Base-by-base conservation (phyloP, 139 green algal genomes). In the Desmodesmus armatus region DNA sequence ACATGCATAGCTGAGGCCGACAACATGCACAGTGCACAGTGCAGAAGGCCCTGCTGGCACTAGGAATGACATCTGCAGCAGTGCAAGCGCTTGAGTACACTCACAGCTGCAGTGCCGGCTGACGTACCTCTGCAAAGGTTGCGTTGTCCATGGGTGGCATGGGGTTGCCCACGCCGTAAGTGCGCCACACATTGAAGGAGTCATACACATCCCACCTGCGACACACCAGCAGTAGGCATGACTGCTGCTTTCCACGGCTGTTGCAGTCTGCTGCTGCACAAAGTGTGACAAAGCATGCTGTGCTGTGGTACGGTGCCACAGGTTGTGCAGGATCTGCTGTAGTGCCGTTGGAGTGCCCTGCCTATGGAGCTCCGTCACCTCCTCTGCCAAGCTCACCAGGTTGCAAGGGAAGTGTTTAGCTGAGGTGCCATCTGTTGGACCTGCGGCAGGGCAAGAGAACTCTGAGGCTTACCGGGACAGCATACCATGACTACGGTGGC, bases 311-410 rank as follows among this genome's bases (percentile, higher is more conserved):
- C 73, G 15, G 60, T 27, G 5, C 40, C 63, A 44, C 29, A 72
- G n/a, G n/a, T n/a, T n/a, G n/a, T n/a, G n/a, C n/a, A n/a, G n/a
- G n/a, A n/a, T n/a, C n/a, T n/a, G n/a, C n/a, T n/a, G n/a, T n/a
- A n/a, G n/a, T n/a, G n/a, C n/a, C n/a, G n/a, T n/a, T n/a, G n/a
- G n/a, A n/a, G n/a, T n/a, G n/a, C n/a, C n/a, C n/a, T n/a, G n/a
- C n/a, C n/a, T n/a, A n/a, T n/a, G n/a, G n/a, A n/a, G n/a, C n/a
- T n/a, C n/a, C n/a, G n/a, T n/a, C n/a, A n/a, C n/a, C n/a, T n/a
- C n/a, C n/a, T n/a, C n/a, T n/a, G n/a, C 67, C 47, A 53, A 66
- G 76, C 82, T 55, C 87, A 91, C 90, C 90, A 93, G 83, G 90
- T 89, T 5, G 19, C 19, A 35, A 93, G 86, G 0, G 77, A 84